Conservation (phyloP, 768 basidiomycete genomes). For the Agaricus bisporus region DNA sequence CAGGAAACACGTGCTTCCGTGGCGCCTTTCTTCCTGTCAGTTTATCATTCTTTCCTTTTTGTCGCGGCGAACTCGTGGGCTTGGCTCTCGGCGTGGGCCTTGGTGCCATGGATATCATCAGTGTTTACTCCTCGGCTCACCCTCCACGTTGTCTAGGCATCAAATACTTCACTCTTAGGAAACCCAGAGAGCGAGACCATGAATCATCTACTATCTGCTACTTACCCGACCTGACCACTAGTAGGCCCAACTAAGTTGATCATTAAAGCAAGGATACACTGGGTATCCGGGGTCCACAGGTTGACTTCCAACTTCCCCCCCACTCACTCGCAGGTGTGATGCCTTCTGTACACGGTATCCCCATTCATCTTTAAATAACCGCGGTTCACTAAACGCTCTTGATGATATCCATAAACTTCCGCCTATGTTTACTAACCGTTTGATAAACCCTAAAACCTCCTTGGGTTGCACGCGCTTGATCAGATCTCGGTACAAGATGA, state of each 20-base stretch:
- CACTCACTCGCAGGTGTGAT: not conserved
- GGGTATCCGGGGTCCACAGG: slow-evolving; percentile 4
- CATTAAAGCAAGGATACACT: no score
- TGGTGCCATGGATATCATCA: not conserved
- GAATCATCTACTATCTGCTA: no score
- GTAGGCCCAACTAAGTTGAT: no score
- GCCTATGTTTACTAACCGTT: slow-evolving; percentile 6
- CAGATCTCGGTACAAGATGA: slow-evolving; percentile 7
- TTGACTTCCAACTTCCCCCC: not conserved
- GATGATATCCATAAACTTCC: slow-evolving; percentile 6
- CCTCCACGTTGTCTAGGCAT: not conserved
- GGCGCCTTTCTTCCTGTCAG: slow-evolving; percentile 5
- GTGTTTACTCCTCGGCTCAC: slow-evolving; percentile 1
- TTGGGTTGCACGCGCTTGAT: not conserved
- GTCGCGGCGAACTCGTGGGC: slow-evolving; percentile 7
- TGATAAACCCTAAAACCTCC: slow-evolving; percentile 2
- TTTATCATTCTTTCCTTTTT: slow-evolving; percentile 6
- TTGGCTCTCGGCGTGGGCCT: not conserved
- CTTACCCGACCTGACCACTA: no score
- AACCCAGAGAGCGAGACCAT: no score
- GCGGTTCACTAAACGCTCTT: slow-evolving; percentile 3
- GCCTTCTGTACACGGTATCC: slow-evolving; percentile 1
- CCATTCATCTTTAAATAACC: slow-evolving; percentile 8
- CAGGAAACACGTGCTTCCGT: slow-evolving; percentile 4
- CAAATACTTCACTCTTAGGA: not conserved